These are phyloP conservation scores for Aspergillus cavernicola DNA, from an alignment of 495 filamentous ascomycete species.

Conservation along the genomic window DNA sequence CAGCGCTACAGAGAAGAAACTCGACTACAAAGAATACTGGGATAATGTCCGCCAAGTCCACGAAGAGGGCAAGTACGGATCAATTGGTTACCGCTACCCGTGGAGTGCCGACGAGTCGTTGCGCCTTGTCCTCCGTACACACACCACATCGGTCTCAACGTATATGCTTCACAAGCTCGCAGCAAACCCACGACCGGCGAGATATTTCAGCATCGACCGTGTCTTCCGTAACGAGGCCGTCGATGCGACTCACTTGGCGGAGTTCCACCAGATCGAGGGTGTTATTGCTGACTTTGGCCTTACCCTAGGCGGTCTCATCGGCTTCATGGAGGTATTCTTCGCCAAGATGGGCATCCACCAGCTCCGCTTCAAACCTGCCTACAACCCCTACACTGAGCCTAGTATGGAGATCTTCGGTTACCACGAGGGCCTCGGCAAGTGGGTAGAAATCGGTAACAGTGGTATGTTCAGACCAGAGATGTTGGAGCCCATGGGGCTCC, in stretches of 20 bases:
- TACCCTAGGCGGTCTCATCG: slow-evolving; percentile 87
- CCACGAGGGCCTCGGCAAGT: slow-evolving; percentile 83
- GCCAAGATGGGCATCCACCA: slow-evolving; percentile 87
- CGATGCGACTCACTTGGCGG: slow-evolving; percentile 91
- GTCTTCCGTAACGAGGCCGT: slow-evolving; percentile 97
- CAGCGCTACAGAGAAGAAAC: slow-evolving; percentile 38
- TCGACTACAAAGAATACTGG: slow-evolving; percentile 82
- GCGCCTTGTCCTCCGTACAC: slow-evolving; percentile 86
- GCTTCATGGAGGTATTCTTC: slow-evolving; percentile 97
- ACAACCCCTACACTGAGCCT: slow-evolving; percentile 98
- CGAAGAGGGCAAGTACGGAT: slow-evolving; percentile 81
- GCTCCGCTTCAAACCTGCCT: slow-evolving; percentile 94
- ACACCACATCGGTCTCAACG: slow-evolving; percentile 88
- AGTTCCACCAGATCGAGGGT: slow-evolving; percentile 98
- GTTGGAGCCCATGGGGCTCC: slow-evolving; percentile 85
- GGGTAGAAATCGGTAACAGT: slow-evolving; percentile 95
- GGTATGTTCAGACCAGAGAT: slow-evolving; percentile 99
- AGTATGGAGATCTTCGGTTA: slow-evolving; percentile 95
- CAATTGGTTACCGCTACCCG: slow-evolving; percentile 91
- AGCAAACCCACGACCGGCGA: slow-evolving; percentile 70
- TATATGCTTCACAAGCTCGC: slow-evolving; percentile 88
- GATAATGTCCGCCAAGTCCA: slow-evolving; percentile 82
- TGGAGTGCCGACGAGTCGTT: slow-evolving; percentile 88
- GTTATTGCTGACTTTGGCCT: slow-evolving; percentile 95
- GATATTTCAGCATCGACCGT: slow-evolving; percentile 96